Base-by-base conservation (phyloP, 1,284 basidiomycete genomes). In the Apiotrichum mycotoxinovorans region DNA sequence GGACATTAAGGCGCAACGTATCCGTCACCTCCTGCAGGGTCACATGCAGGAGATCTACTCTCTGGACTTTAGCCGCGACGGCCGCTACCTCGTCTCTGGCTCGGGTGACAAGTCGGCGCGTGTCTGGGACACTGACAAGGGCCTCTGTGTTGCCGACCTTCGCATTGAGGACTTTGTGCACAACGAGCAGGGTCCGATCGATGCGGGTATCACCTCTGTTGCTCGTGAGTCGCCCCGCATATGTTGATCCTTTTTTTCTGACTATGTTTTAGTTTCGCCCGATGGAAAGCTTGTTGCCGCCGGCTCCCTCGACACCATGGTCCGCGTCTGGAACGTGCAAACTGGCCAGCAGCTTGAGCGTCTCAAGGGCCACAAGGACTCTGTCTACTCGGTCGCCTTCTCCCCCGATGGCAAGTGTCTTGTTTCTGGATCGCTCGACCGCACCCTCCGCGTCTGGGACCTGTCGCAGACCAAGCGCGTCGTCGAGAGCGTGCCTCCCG, bases 41-140 rank as follows among this genome's bases (percentile, higher is more conserved):
- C 92, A 95, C 77, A 84, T 86, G 71, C 87, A 90, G 69, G 91
- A 92, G 75, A 91, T 95, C 65, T 95, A 93, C 76, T 89, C 89
- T 7, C 83, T 95, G 57, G 89, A 91, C 71, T 93, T 91, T 73
- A 87, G 87, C 11, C 78, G 82, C 25, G 88, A 94, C 68, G 90
- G 91, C 9, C 80, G 84, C 15, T 83, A 87, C 64, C 85, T 95
- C 60, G 87, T 91, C n/a, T 90, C 88, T 14, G 91, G 90, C 18
- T 91, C 88, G 0, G 89, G 89, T 7, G 92, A 95, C 78, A 87
- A 87, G 76, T 91, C 89, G 12, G 87, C 88, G n/a, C 82, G 88
- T 47, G 86, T 94, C 56, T 95, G 91, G 91, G 86, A 92, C 71
- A 85, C 91, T 77, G 79, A 83, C 25, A 83, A 82, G 20, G 83